Evolutionary conservation across 78 protist species (phyloP), one percentile per base, ranked within the genome.

Genomic region (Thecamonas trahens): DNA sequence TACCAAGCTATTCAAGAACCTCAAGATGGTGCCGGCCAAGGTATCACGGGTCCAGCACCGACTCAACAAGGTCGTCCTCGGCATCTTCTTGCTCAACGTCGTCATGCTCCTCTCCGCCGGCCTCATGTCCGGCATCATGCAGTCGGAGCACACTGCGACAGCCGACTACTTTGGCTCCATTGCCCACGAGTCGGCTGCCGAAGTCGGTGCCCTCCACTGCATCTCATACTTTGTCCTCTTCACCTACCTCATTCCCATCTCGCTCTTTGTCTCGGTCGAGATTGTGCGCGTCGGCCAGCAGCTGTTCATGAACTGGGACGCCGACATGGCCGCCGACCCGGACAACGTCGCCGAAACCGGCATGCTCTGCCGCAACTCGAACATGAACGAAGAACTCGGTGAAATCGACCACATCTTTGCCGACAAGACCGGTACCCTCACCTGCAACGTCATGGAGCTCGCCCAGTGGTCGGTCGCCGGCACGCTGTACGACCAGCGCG

Each of bases 361-460:
- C 22, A 60, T 38, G 32, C 1, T 38, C 31, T 60, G 68, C 55
- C 77, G 77, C 15, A 67, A 67, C 49, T 59, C 60, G 53, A 72
- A 72, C 62, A 20, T 72, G 13, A 72, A 39, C 58, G 78, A 72
- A 52, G 78, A 72, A 14, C 58, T 75, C 59, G 58, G 65, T 47
- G 52, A 47, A 11, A 47, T 65, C 32, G 68, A 68, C n/a, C 63
- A 67, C 42, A 35, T 80, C 24, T 80, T 80, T 50, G 66, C 76
- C 7, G 85, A 80, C 79, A 80, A 80, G 49, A 80, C 85, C 6
- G 85, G 85, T 40, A 80, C 86, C 17, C 65, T 80, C 49, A 80
- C 86, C 9, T 72, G 62, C n/a, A 80, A 80, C 76, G 24, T 62
- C 28, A 79, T 79, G 85, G n/a, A 15, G n/a, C 32, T 61, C 34